phyloP scores from a whole-genome alignment of 805 yeast genomes.

The Peterozyma xylosa region DNA sequence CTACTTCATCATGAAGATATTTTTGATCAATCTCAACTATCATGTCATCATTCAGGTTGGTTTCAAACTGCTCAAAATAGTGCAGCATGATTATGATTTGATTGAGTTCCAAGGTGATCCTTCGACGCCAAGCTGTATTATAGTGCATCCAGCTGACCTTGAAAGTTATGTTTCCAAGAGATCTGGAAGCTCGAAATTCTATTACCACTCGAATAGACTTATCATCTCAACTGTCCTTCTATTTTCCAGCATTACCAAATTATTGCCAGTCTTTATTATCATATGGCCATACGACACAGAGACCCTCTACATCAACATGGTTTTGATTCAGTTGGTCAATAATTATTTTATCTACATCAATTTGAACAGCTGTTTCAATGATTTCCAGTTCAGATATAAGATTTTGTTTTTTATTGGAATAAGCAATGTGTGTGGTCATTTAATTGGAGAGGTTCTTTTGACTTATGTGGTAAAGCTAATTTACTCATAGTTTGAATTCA shows the following conservation, averaged over 20 bases:
- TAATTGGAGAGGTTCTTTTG: background rate
- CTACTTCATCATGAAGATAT: conserved; percentile 45
- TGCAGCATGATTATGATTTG: background rate
- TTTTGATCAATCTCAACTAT: conserved; percentile 36
- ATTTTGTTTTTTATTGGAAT: background rate
- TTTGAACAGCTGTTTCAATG: conserved; percentile 4
- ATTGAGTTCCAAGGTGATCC: conserved; percentile 2
- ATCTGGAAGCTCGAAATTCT: background rate
- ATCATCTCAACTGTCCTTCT: conserved; percentile 62
- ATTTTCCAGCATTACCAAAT: conserved; percentile 70
- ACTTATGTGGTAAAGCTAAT: background rate
- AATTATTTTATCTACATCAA: conserved; percentile 5
- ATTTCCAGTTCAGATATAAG: background rate
- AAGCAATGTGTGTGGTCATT: background rate
- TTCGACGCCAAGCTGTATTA: background rate
- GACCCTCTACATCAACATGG: conserved; percentile 31
- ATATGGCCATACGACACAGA: conserved; percentile 96
- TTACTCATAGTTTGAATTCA: too few relatives aligned
- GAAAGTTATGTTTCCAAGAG: conserved; percentile 5
- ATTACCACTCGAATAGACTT: conserved; percentile 10
- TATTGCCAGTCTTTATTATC: conserved; percentile 86
- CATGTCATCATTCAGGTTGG: conserved; percentile 25
- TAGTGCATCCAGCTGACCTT: background rate
- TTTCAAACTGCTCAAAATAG: background rate
- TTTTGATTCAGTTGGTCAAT: conserved; percentile 5